phyloP scores from a whole-genome alignment of 2,329 filamentous ascomycete species.

The Penicillium sp. region DNA sequence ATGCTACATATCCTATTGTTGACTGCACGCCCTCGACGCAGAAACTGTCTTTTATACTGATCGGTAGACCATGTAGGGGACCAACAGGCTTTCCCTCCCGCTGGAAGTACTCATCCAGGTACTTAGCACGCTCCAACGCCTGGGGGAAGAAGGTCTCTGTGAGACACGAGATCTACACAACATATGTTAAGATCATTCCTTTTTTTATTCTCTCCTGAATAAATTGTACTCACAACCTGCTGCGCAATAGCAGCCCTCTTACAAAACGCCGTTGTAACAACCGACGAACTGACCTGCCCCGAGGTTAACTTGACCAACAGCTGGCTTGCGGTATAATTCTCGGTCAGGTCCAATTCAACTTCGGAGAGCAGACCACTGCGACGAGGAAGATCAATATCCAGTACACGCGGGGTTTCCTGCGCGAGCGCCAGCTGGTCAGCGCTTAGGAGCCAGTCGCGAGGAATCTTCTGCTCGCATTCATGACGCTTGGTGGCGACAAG shows the following conservation, averaged over 20 bases:
- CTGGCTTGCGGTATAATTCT: conserved; percentile 24
- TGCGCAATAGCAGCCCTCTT: conserved; percentile 43
- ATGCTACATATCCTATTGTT: conserved; percentile 28
- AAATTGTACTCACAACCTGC: conserved; percentile 27
- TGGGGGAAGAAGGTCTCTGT: conserved; percentile 41
- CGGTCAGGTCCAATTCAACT: conserved; percentile 51
- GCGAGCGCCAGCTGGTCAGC: conserved; percentile 6
- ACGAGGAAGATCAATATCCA: conserved; percentile 24
- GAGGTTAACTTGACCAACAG: conserved; percentile 21
- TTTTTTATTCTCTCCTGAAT: background rate
- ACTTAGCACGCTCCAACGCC: conserved; percentile 38
- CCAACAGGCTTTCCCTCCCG: conserved; percentile 33
- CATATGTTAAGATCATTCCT: background rate
- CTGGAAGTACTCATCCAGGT: conserved; percentile 37
- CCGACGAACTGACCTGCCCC: conserved; percentile 22
- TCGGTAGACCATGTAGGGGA: conserved; percentile 42
- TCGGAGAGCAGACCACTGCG: conserved; percentile 47
- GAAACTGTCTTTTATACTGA: conserved; percentile 40
- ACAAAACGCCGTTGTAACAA: conserved; percentile 39
- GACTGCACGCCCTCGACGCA: conserved; percentile 22
- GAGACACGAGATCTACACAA: conserved; percentile 33
- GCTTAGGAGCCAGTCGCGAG: conserved; percentile 35
- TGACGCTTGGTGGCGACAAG: conserved; percentile 29
- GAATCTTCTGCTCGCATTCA: conserved; percentile 34
- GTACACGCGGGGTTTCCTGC: conserved; percentile 7